These are phyloP conservation scores for Dendrocalamus sinicus DNA, from an alignment of 176 grass and related monocot species.

Conservation along the genomic window DNA sequence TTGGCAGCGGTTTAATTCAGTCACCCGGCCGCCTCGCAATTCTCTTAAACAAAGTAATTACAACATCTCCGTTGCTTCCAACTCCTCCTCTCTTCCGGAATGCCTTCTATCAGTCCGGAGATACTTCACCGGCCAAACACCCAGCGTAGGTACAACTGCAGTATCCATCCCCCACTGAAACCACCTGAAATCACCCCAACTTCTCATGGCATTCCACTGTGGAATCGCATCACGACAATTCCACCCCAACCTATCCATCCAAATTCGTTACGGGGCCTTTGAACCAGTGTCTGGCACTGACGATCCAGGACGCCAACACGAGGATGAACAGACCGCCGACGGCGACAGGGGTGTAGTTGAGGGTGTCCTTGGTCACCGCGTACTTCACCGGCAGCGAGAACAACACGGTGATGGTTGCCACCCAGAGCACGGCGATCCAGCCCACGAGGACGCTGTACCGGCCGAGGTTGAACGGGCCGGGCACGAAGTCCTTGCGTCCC, in stretches of 20 bases:
- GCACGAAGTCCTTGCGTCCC: constrained; percentile 67
- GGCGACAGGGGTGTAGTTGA: constrained; percentile 77
- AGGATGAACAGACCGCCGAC: constrained; percentile 75
- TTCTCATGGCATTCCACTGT: not conserved
- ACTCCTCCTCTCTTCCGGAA: not conserved
- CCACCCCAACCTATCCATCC: constrained; percentile 18
- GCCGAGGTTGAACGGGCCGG: constrained; percentile 84
- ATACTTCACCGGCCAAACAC: not conserved
- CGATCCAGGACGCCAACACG: constrained; percentile 52
- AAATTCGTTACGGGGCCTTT: constrained; percentile 69
- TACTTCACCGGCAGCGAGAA: constrained; percentile 89
- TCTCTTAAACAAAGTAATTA: not conserved
- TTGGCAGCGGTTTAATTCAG: not conserved
- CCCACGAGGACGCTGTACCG: constrained; percentile 66
- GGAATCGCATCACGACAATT: not conserved
- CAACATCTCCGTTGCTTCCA: not conserved
- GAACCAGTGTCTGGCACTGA: constrained; percentile 87
- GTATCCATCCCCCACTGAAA: not conserved
- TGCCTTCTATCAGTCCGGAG: not conserved
- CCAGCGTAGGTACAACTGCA: not conserved
- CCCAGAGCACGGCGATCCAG: constrained; percentile 89
- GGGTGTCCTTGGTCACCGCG: constrained; percentile 80
- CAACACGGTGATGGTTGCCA: constrained; percentile 90
- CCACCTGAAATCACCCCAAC: not conserved
- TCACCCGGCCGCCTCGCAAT: too few relatives aligned